These are phyloP conservation scores for Colletotrichum eremochloae DNA, from an alignment of 2,329 filamentous ascomycete species.

Conservation along the genomic window DNA sequence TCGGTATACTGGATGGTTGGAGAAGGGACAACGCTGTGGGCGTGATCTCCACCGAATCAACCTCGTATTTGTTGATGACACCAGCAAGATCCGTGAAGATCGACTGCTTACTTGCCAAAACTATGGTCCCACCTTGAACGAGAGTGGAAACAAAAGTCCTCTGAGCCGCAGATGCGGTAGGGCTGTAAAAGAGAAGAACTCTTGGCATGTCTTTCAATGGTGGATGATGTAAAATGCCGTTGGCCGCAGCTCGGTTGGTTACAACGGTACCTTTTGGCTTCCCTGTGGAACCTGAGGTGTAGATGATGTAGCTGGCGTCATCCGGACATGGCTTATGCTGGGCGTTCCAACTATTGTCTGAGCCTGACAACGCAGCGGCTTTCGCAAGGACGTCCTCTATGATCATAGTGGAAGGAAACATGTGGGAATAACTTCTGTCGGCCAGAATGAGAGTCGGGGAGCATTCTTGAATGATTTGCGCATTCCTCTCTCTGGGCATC, in stretches of 20 bases:
- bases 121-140: neutral
- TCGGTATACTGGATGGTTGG: neutral
- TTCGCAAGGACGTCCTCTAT: neutral
- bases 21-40: neutral
- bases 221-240: neutral
- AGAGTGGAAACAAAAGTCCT: neutral
- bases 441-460: neutral
- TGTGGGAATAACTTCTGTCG: neutral
- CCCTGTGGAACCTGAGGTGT: neutral
- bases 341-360: neutral
- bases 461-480: neutral
- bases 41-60: neutral
- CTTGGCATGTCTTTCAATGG: neutral
- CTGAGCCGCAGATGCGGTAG: neutral
- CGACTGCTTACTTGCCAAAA: neutral
- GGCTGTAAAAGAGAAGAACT: neutral
- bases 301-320: neutral
- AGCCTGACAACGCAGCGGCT: neutral
- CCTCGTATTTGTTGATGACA: neutral
- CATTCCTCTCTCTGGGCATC: neutral
- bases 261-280: neutral
- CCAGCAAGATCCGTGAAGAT: neutral
- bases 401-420: neutral
- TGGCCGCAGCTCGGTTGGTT: neutral
- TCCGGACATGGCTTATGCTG: neutral